phyloP scores from a whole-genome alignment of 2,329 filamentous ascomycete species.

The Acephala macrosclerotiorum region DNA sequence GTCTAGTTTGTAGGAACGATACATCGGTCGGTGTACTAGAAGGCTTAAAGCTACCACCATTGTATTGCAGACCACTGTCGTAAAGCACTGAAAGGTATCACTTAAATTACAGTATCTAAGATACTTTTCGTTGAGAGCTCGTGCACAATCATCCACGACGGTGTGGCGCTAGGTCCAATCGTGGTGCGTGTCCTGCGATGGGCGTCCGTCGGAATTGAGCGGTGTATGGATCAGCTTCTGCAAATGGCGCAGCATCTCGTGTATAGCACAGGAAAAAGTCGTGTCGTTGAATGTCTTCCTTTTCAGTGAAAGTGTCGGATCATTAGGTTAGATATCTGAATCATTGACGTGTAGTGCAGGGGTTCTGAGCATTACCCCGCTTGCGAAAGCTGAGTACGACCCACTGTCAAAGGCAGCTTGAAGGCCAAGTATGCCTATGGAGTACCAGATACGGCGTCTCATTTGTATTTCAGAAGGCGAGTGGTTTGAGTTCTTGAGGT shows the following conservation, averaged over 20 bases:
- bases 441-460: conserved; percentile 6
- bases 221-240: conserved; percentile 12
- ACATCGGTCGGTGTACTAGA: conserved; percentile 9
- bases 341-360: conserved; percentile 16
- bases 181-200: neutral
- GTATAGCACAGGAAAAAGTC: conserved; percentile 12
- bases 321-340: conserved; percentile 4
- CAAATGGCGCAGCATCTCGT: conserved; percentile 8
- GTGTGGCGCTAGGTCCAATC: conserved; percentile 7
- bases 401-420: conserved; percentile 16
- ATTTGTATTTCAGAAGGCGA: conserved; percentile 1
- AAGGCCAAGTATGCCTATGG: conserved; percentile 13
- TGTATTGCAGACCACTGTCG: conserved; percentile 6
- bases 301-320: neutral
- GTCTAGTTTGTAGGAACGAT: conserved; percentile 5
- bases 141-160: conserved; percentile 13
- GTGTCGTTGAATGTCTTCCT: neutral
- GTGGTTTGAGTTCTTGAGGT: conserved; percentile 9
- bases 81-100: conserved; percentile 9
- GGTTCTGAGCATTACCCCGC: neutral
- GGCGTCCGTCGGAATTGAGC: conserved; percentile 8
- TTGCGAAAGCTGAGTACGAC: conserved; percentile 13
- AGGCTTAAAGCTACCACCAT: conserved; percentile 10
- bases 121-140: conserved; percentile 12
- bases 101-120: neutral